Evolutionary conservation across 2,329 filamentous ascomycete genomes (phyloP), one percentile per base, ranked within the genome.

Genomic region (Didymosphaeria variabile): DNA sequence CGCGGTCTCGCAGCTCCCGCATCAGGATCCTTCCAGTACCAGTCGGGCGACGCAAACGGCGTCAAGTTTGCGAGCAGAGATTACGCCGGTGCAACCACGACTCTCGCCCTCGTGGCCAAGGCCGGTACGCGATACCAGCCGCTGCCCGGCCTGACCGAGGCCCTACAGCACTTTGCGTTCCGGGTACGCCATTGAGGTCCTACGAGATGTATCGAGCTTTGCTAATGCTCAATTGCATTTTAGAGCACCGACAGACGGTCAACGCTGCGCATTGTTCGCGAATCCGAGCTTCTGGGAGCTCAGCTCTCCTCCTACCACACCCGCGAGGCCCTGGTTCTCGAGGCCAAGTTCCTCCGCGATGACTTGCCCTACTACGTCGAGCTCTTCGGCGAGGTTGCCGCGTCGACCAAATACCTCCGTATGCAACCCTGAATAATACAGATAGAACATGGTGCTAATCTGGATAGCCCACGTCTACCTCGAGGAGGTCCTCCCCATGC

Each of bases 291-390:
- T 64, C 89, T 99, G 68, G 95, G 96, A 79, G 93, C 93, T 75
- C 90, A 94, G 87, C 89, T 98, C 83, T 87, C 84, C 72, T 86
- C 94, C 68, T 92, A 91, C 81, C 93, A 97, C 84, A 94, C 93
- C 73, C 91, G 94, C 77, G 95, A 99, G 86, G 93, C 93, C 78
- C 84, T 99, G 66, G 89, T 99, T 62, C 84, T 99, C 75, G 90
- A 94, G 81, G 92, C 95, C 79, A 97, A 91, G 84, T 99, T 99
- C 87, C 88, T 99, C 70, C 90, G 93, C 79, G 90, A 95, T 79
- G 94, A 99, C 79, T 89, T 99, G 70, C 95, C 95, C 71, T 99
- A 98, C 88, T 99, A 97, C 81, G 88, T 93, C 75, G 95, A 99
- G 85, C 87, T 99, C 68, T 87, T 99, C 71, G 93, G 91, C 76